Conservation (phyloP, 2,329 filamentous ascomycete species). For the Davidsoniella neocaledoniae region DNA sequence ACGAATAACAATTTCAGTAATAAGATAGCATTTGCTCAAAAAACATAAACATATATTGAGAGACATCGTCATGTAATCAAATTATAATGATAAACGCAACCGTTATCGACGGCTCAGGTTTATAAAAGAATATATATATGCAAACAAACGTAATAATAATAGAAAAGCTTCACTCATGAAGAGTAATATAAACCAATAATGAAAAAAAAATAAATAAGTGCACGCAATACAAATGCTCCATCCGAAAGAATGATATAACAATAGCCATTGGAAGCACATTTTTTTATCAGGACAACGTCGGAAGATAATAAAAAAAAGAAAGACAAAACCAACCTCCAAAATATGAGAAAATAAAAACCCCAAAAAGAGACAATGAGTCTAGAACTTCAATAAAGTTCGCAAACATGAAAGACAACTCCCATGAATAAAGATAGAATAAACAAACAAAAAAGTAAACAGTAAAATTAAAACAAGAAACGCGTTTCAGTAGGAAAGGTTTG, state of each 20-base stretch:
- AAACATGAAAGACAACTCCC: background rate
- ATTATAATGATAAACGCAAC: no score
- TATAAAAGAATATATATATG: no score
- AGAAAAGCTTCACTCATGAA: background rate
- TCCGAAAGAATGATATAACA: background rate
- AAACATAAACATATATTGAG: no score
- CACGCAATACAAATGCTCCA: background rate
- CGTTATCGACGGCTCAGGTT: no score
- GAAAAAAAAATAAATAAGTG: background rate
- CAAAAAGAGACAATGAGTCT: background rate
- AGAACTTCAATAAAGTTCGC: background rate
- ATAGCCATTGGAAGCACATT: background rate
- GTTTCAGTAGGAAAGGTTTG: background rate
- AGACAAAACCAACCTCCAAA: background rate
- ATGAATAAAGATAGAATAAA: background rate
- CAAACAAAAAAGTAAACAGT: background rate
- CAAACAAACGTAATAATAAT: no score
- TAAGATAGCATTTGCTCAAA: no score
- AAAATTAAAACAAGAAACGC: background rate
- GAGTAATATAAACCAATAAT: background rate
- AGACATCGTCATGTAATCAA: no score
- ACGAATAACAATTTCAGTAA: no score
- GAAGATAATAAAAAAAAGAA: background rate
- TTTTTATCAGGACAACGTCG: no score
- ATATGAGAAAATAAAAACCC: background rate